These are phyloP conservation scores for Botrytis elliptica DNA, from an alignment of 2,329 filamentous ascomycete genomes.

Conservation along the genomic window DNA sequence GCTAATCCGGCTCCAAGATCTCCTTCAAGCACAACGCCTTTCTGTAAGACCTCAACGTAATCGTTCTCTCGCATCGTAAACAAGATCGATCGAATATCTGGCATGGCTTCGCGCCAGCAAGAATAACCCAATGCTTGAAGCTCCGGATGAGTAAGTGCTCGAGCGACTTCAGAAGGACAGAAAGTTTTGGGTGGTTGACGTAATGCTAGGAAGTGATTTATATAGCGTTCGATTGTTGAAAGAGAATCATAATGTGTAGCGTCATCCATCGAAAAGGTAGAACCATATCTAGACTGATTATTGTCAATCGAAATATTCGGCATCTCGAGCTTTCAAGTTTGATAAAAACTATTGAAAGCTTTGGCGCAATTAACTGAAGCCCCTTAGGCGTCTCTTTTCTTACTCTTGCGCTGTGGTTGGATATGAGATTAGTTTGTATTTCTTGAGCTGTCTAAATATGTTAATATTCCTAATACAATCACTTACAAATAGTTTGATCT, in stretches of 20 bases:
- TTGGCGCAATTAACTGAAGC: not conserved
- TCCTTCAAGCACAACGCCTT: not conserved
- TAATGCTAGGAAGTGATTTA: slow-evolving; percentile 7
- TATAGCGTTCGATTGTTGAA: not conserved
- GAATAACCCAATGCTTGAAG: not conserved
- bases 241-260: not conserved
- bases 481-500: too few relatives aligned
- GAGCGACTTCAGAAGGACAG: slow-evolving; percentile 27
- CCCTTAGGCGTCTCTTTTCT: too few relatives aligned
- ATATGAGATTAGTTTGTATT: too few relatives aligned
- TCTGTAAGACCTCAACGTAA: not conserved
- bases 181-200: slow-evolving; percentile 23
- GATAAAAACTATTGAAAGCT: not conserved
- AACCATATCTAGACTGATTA: not conserved
- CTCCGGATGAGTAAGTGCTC: slow-evolving; percentile 12
- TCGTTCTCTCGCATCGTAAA: not conserved
- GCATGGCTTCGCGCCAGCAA: slow-evolving; percentile 2
- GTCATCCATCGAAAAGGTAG: not conserved
- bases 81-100: not conserved
- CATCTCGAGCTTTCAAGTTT: not conserved
- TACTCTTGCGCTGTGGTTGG: too few relatives aligned
- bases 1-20: not conserved
- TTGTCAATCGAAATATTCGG: not conserved
- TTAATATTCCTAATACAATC: too few relatives aligned
- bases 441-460: too few relatives aligned